Percentiles rank a stretch among this genome's conserved stretches.
Conservation (phyloP, 192 early-diverging fungal species). For the Coemansia sp. region DNA sequence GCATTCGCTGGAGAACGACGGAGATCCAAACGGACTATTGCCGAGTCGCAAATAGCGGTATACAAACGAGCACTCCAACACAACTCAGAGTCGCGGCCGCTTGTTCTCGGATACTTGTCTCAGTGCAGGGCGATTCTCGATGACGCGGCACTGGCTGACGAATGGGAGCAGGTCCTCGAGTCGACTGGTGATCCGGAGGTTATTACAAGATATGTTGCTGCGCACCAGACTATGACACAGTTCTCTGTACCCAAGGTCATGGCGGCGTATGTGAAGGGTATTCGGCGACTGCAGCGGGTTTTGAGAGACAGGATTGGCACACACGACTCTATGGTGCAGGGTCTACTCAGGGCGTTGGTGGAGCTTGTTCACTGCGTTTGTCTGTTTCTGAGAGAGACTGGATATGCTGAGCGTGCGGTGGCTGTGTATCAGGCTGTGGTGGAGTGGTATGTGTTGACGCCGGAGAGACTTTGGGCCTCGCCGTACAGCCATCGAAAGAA, state of each 20-base stretch:
- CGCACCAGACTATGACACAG: slow-evolving; percentile 19
- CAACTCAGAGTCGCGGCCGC: slow-evolving; percentile 19
- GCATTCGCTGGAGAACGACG: slow-evolving; percentile 11
- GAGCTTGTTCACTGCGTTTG: slow-evolving; percentile 31
- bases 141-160: slow-evolving; percentile 11
- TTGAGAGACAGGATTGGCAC: not conserved
- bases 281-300: slow-evolving; percentile 13
- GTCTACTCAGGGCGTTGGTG: slow-evolving; percentile 1
- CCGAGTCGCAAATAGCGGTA: slow-evolving; percentile 28
- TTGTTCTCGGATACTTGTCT: slow-evolving; percentile 28
- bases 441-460: slow-evolving; percentile 38
- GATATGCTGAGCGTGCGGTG: slow-evolving; percentile 24
- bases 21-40: slow-evolving; percentile 15
- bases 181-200: slow-evolving; percentile 11
- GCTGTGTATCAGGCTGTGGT: slow-evolving; percentile 34
- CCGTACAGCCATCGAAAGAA: slow-evolving; percentile 16
- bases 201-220: slow-evolving; percentile 13
- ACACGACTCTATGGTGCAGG: not conserved
- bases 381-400: slow-evolving; percentile 31
- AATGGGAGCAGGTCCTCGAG: slow-evolving; percentile 19
- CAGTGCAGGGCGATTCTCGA: slow-evolving; percentile 22
- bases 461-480: not conserved
- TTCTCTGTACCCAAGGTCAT: slow-evolving; percentile 26
- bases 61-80: slow-evolving; percentile 13
- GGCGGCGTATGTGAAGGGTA: slow-evolving; percentile 12